Conservation (phyloP, 805 yeast species). For the Naumovozyma dairenensis region DNA sequence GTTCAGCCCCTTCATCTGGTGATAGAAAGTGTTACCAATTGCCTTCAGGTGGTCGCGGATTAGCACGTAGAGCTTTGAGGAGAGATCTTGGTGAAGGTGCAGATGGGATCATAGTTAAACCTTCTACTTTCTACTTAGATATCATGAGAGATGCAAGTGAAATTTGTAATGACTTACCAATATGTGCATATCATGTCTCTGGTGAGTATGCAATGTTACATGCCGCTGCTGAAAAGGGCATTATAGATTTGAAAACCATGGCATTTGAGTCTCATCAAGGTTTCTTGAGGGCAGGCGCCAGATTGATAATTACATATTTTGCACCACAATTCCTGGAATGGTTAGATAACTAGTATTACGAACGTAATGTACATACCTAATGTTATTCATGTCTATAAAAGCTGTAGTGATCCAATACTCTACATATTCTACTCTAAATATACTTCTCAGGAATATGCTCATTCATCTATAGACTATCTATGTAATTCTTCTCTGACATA, state of each 20-base stretch:
- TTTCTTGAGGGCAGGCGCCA: constrained; percentile 90
- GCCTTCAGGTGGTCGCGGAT: constrained; percentile 86
- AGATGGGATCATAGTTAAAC: constrained; percentile 91
- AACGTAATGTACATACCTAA: no score
- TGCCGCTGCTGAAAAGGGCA: constrained; percentile 95
- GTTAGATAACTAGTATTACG: constrained; percentile 52
- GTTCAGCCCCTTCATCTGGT: constrained; percentile 79
- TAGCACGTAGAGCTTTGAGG: constrained; percentile 81
- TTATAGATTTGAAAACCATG: constrained; percentile 67
- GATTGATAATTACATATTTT: constrained; percentile 80
- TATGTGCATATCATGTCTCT: constrained; percentile 92
- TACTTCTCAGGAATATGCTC: no score
- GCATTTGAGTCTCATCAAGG: constrained; percentile 88
- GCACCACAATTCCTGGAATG: constrained; percentile 95
- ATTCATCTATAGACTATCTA: no score
- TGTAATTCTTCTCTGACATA: no score
- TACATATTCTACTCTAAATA: no score
- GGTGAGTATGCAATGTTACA: constrained; percentile 98
- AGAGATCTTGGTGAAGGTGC: constrained; percentile 91
- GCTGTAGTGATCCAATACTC: no score
- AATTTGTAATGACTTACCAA: constrained; percentile 73
- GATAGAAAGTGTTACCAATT: constrained; percentile 90
- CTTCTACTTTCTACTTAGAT: constrained; percentile 91
- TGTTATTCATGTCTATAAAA: no score
- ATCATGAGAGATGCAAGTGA: constrained; percentile 80